Conservation (phyloP, 2,329 filamentous ascomycete species). For the Lecanoromycetidae sp. region DNA sequence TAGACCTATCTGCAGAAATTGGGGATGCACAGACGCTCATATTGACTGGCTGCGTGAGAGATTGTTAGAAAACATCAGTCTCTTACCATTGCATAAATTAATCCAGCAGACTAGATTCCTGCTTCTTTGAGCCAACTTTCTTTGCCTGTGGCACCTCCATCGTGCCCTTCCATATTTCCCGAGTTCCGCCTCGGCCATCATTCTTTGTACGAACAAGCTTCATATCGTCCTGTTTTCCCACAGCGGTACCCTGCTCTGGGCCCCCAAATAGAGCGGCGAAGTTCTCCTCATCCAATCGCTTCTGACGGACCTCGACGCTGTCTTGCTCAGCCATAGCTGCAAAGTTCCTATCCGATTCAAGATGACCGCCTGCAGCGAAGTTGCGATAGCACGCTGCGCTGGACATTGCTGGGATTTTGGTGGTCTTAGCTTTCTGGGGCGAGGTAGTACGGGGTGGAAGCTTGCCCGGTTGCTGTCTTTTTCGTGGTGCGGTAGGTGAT, state of each 20-base stretch:
- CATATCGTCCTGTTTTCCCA: not conserved
- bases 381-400: constrained; percentile 9
- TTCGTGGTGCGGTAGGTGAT: not conserved
- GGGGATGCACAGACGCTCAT: too few species aligned
- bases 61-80: too few species aligned
- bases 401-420: too few species aligned
- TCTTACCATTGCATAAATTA: not conserved
- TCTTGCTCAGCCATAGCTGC: not conserved
- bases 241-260: not conserved
- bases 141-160: not conserved
- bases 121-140: not conserved
- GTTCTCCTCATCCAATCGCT: constrained; percentile 10
- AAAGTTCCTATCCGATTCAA: constrained; percentile 6
- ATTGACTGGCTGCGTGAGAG: too few species aligned
- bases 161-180: constrained; percentile 5
- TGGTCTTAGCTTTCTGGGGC: not conserved
- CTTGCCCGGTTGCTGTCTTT: not conserved
- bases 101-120: constrained; percentile 10
- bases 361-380: constrained; percentile 12
- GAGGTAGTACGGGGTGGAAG: not conserved
- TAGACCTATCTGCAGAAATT: too few species aligned
- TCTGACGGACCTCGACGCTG: constrained; percentile 1
- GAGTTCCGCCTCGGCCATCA: constrained; percentile 5
- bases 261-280: constrained; percentile 6
- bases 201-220: constrained; percentile 3